Evolutionary conservation across 768 basidiomycete species (phyloP), one percentile per base, ranked within the genome.

Genomic region (Gelatoporia subvermispora): DNA sequence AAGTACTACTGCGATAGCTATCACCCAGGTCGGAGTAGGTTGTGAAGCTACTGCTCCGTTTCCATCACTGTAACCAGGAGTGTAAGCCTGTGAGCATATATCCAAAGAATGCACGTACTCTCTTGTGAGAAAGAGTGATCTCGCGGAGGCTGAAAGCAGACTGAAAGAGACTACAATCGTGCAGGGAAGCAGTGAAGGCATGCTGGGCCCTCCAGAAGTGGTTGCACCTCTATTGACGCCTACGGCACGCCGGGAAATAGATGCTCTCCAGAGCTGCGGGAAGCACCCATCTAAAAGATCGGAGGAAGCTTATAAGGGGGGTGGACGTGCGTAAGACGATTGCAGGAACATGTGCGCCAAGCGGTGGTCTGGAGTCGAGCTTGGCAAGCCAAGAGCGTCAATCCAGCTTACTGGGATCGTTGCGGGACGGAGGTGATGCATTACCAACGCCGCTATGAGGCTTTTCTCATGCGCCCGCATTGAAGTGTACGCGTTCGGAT

Each of bases 1-100:
- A 23, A 59, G 23, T n/a, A 59, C 24, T 8, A 59, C 49, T 2
- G 36, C 50, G 20, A 56, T 48, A 34, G 50, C 52, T 20, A 55
- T 50, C 17, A 48, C 48, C 52, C 52, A 53, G 18, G 24, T 41
- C 15, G 24, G 47, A 40, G 42, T 51, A 11, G 42, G 35, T 7
- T 47, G 46, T 15, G 48, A 35, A 21, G 24, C 40, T 2, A 48
- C 5, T 4, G 13, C 45, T 9, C 11, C 18, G 20, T 25, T 15
- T 8, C 3, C 11, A 35, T 35, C 41, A 37, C 17, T 35, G 24
- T 16, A 17, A 24, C n/a, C 25, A 39, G 11, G 5, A 34, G 17
- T 18, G 38, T n/a, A 22, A 24, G 18, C 35, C 18, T 17, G 20
- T 40, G 40, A 34, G 37, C 23, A 25, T 22, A 45, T 11, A 11